Percentiles rank a stretch among this genome's conserved stretches.
Evolutionary conservation across 495 filamentous ascomycete species (phyloP).

Genomic region (Xylaria sp.): DNA sequence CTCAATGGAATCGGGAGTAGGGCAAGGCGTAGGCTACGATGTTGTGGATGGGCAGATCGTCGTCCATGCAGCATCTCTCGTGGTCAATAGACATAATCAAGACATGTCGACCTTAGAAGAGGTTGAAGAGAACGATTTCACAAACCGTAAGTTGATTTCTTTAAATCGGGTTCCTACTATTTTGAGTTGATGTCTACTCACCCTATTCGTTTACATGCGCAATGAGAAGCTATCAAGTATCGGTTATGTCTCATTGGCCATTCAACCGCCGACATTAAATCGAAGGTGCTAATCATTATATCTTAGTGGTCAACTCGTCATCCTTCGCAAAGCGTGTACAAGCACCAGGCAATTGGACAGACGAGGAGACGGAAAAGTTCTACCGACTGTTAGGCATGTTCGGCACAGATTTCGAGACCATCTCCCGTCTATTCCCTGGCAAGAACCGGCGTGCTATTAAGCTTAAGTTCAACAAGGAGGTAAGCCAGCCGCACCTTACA

Average conservation of each 20-base stretch:
- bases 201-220: background rate
- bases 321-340: constrained; percentile 76
- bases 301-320: constrained; percentile 68
- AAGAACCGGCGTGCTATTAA: constrained; percentile 82
- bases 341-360: constrained; percentile 74
- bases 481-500: background rate
- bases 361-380: constrained; percentile 79
- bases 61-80: constrained; percentile 76
- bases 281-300: background rate
- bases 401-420: constrained; percentile 91
- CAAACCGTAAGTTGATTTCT: constrained; percentile 50
- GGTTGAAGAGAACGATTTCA: constrained; percentile 84
- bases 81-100: constrained; percentile 73
- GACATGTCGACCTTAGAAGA: constrained; percentile 57
- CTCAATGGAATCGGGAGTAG: constrained; percentile 30
- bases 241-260: background rate
- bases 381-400: constrained; percentile 85
- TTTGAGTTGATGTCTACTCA: background rate
- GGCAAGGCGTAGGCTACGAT: constrained; percentile 63
- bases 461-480: constrained; percentile 87
- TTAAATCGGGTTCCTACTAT: too few species aligned
- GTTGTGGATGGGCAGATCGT: constrained; percentile 87
- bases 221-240: background rate
- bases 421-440: constrained; percentile 80
- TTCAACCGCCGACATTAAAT: background rate